These are phyloP conservation scores for Claviceps quebecensis DNA, from an alignment of 2,329 filamentous ascomycete species.

Conservation along the genomic window DNA sequence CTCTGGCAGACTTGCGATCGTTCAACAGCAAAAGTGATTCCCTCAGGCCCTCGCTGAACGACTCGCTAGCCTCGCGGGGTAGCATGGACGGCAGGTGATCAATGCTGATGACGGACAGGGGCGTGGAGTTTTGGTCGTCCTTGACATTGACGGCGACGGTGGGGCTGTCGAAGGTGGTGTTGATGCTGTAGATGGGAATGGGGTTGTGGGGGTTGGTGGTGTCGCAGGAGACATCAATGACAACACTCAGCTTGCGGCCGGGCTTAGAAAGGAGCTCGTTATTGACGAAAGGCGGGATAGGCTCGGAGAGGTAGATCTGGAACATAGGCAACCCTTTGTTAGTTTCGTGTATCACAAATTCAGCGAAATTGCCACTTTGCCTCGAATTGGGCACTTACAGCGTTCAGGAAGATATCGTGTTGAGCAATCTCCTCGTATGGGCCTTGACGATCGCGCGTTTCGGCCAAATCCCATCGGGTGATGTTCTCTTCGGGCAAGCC, in stretches of 20 bases:
- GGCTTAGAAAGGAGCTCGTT: conserved; percentile 47
- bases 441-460: conserved; percentile 53
- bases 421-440: conserved; percentile 69
- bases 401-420: conserved; percentile 46
- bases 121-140: conserved; percentile 39
- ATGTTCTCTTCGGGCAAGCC: conserved; percentile 41
- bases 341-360: not conserved
- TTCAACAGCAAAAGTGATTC: conserved; percentile 3
- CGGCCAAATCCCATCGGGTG: conserved; percentile 53
- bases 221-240: conserved; percentile 69
- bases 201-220: conserved; percentile 38
- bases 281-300: conserved; percentile 60
- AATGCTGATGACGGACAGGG: conserved; percentile 62
- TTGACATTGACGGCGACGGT: conserved; percentile 59
- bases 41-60: conserved; percentile 1
- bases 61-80: conserved; percentile 70
- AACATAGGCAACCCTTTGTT: not conserved
- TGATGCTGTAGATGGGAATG: conserved; percentile 69
- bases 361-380: too few species aligned
- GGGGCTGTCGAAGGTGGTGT: conserved; percentile 80
- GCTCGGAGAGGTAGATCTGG: conserved; percentile 9
- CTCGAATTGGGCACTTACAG: conserved; percentile 11
- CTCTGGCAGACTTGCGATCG: conserved; percentile 4
- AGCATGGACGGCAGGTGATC: conserved; percentile 75
- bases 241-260: conserved; percentile 60